A percentile compares a stretch with the other conserved stretches of the same genome.
These are phyloP conservation scores for Gaultheria prostrata DNA, from an alignment of 148 eudicot species.

Conservation along the genomic window DNA sequence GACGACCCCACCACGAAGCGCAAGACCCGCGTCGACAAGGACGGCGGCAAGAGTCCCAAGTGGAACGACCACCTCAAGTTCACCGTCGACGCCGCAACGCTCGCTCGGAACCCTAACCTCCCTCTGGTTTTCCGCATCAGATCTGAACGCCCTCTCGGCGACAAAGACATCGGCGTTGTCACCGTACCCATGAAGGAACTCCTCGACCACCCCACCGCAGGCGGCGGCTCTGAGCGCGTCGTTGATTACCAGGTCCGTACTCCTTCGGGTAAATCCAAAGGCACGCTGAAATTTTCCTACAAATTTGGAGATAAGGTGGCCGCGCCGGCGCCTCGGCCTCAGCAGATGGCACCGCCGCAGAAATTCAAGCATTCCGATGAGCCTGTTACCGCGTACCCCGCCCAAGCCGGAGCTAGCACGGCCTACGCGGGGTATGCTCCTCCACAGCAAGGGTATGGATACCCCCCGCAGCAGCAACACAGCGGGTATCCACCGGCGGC, in stretches of 20 bases:
- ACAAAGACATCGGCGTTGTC: constrained; percentile 62
- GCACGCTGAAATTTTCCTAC: constrained; percentile 44
- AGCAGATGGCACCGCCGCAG: neutral
- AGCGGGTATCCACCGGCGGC: neutral
- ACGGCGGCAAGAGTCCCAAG: constrained; percentile 45
- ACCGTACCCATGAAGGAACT: constrained; percentile 53
- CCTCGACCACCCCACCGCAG: constrained; percentile 2
- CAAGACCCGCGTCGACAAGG: constrained; percentile 44
- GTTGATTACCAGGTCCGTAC: constrained; percentile 38
- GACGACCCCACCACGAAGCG: constrained; percentile 44
- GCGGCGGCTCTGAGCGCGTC: neutral
- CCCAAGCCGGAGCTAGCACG: neutral
- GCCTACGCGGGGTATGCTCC: neutral
- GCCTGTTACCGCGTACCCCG: neutral
- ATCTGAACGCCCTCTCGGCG: constrained; percentile 49
- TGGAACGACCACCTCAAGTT: constrained; percentile 56
- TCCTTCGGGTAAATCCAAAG: constrained; percentile 41
- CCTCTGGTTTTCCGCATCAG: constrained; percentile 45
- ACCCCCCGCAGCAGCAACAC: neutral
- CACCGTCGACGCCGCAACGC: constrained; percentile 44
- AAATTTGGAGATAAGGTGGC: constrained; percentile 44
- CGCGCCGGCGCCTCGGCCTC: neutral
- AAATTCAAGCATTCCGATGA: neutral
- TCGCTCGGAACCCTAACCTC: constrained; percentile 34
- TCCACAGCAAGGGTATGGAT: neutral